Evolutionary conservation across 2,329 filamentous ascomycete genomes (phyloP), one percentile per base, ranked within the genome.

Genomic region (Colletotrichum gigasporum): DNA sequence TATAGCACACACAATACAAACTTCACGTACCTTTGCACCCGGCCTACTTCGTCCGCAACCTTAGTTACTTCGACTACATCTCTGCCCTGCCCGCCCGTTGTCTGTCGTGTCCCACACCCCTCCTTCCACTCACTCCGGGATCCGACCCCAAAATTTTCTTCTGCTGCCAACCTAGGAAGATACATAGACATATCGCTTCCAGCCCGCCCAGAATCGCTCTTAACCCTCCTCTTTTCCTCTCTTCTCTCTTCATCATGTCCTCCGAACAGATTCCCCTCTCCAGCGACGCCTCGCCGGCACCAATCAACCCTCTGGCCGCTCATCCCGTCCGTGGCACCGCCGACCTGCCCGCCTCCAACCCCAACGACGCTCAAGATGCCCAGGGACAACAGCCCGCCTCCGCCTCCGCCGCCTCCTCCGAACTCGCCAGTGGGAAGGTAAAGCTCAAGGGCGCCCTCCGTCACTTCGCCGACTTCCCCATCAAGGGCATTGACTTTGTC

Each of bases 401-500:
- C 86, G 71, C 85, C 85, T 64, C 86, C 86, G 68, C 85, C 85
- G 67, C 83, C 84, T 73, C 86, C 86, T 71, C 86, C 86, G 79
- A 88, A 88, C 85, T 88, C 86, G 77, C 86, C 86, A 71, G 85
- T 87, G 84, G 84, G 85, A 87, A 89, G 86, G 81, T 89, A 85
- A 91, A 80, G 85, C 94, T 84, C 85, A 80, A 89, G 75, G 80
- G 82, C 70, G 87, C 91, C 65, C 87, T 98, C 71, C 92, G 92
- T 79, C 90, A 94, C 78, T 97, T 93, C 82, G 88, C 90, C 74
- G 93, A 98, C 84, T 98, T 97, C 82, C 95, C 95, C 64, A 90
- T 91, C 69, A 90, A 91, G 45, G 95, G 96, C 78, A 95, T 99
- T 75, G 86, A 97, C 73, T 99, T 99, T 80, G 93, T 97, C 83